Base-by-base conservation (phyloP, 2,329 filamentous ascomycete species). In the Alternaria sp. region DNA sequence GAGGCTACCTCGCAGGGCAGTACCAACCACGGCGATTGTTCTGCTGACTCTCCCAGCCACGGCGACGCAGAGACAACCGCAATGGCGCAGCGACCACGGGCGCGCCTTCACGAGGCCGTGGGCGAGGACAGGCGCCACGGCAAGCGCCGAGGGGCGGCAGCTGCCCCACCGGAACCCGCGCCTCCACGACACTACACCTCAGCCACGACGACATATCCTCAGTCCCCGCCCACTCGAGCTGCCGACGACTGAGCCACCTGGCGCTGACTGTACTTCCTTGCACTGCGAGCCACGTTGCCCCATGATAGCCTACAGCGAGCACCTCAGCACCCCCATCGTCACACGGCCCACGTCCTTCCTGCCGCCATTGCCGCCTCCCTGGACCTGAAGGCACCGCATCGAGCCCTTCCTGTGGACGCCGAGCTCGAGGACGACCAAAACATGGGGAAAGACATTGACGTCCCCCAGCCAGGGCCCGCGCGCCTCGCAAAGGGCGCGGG, bases 391-490 rank as follows among this genome's bases (percentile, higher is more conserved):
- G 24, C 56, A 39, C 42, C 50, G 17, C 37, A 37, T 29, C 49
- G 26, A 41, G 26, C 13, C 42, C 23, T 7, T 21, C 23, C 52
- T 6, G 34, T 39, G 3, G n/a, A 53, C 21, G 10, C 28, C 21
- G 23, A 31, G 5, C 2, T 31, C 29, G 26, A 48, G 17, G 21
- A 36, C 4, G 48, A 29, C 10, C 33, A 8, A 17, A 65, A 41
- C 45, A 84, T 85, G 82, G 78, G 73, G 44, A 81, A 81, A 68
- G 80, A 82, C 59, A 83, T 80, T 63, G 84, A 86, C 65, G 86
- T 97, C 68, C 94, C 95, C 58, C 91, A 94, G 81, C 94, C 94
- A 57, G 94, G 94, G 52, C 93, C 94, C 56, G 94, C 94, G 59
- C 92, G 90, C 70, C 83, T 98, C 66, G 88, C 88, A 63, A 87